These are phyloP conservation scores for Apiospora malaysiana DNA, from an alignment of 2,329 filamentous ascomycete genomes.

Conservation along the genomic window DNA sequence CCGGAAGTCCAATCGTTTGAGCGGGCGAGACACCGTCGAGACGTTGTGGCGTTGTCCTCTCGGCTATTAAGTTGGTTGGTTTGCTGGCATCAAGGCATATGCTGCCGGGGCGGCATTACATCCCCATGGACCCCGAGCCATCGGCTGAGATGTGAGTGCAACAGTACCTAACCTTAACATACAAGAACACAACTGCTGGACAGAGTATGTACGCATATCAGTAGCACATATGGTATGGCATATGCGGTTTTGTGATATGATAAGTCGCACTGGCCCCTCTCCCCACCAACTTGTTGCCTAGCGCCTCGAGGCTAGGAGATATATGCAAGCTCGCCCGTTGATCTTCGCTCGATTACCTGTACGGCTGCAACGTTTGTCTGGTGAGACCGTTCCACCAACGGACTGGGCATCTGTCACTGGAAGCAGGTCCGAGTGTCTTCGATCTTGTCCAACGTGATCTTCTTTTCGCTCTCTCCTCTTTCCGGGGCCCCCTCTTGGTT, in stretches of 20 bases:
- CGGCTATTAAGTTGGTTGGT: not conserved
- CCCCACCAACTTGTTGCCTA: not conserved
- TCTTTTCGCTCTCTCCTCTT: too few relatives aligned
- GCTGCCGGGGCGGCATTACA: not conserved
- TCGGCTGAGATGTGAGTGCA: not conserved
- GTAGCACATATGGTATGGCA: too few relatives aligned
- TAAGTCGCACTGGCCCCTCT: not conserved
- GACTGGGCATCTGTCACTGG: not conserved
- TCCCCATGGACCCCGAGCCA: too few relatives aligned
- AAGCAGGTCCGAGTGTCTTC: not conserved
- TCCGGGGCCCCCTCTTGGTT: not conserved
- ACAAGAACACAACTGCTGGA: not conserved
- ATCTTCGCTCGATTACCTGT: not conserved
- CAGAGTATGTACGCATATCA: not conserved
- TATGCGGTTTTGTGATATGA: not conserved
- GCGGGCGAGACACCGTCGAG: conserved; percentile 4
- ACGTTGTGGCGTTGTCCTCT: not conserved
- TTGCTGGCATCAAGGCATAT: not conserved
- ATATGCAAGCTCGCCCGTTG: conserved; percentile 10
- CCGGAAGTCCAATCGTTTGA: not conserved
- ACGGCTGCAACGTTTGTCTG: not conserved
- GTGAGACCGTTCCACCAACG: not conserved
- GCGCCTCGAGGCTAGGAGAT: conserved; percentile 10
- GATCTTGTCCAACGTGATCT: conserved; percentile 12
- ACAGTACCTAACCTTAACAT: too few relatives aligned